Evolutionary conservation across 129 eudicot species (phyloP).

Genomic region (Arctium lappa): DNA sequence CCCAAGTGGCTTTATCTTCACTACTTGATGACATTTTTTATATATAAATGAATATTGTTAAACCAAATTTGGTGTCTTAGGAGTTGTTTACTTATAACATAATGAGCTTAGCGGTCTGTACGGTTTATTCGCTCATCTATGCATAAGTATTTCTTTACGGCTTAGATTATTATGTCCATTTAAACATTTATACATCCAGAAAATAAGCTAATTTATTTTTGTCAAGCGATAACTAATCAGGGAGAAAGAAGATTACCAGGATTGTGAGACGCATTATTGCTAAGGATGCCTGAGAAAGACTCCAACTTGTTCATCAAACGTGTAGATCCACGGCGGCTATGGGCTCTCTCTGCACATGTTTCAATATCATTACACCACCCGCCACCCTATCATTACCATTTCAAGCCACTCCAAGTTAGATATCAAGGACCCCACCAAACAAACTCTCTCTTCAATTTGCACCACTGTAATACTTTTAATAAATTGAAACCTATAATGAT

Average conservation of each 20-base stretch:
- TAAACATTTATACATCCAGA: too few relatives aligned
- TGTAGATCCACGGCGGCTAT: conserved; percentile 83
- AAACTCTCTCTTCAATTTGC: conserved; percentile 2
- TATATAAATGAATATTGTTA: too few relatives aligned
- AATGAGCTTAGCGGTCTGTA: too few relatives aligned
- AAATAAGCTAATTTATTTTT: too few relatives aligned
- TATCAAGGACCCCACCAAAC: conserved; percentile 19
- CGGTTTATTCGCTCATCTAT: too few relatives aligned
- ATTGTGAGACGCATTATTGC: conserved; percentile 70
- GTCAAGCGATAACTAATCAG: neutral
- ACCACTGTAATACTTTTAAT: neutral
- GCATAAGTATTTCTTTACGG: too few relatives aligned
- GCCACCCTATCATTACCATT: conserved; percentile 66
- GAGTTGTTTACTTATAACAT: too few relatives aligned
- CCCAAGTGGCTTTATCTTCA: too few relatives aligned
- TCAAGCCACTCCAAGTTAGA: conserved; percentile 7
- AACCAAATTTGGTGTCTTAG: too few relatives aligned
- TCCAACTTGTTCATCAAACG: conserved; percentile 64
- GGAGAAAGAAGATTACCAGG: conserved; percentile 50
- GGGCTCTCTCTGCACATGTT: conserved; percentile 77
- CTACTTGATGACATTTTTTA: too few relatives aligned
- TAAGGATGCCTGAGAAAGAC: conserved; percentile 75
- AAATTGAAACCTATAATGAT: neutral
- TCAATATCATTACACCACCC: conserved; percentile 96
- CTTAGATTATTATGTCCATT: too few relatives aligned